Evolutionary conservation across 2,329 filamentous ascomycete genomes (phyloP), one percentile per base, ranked within the genome.

Genomic region (Sporothrix phasma): DNA sequence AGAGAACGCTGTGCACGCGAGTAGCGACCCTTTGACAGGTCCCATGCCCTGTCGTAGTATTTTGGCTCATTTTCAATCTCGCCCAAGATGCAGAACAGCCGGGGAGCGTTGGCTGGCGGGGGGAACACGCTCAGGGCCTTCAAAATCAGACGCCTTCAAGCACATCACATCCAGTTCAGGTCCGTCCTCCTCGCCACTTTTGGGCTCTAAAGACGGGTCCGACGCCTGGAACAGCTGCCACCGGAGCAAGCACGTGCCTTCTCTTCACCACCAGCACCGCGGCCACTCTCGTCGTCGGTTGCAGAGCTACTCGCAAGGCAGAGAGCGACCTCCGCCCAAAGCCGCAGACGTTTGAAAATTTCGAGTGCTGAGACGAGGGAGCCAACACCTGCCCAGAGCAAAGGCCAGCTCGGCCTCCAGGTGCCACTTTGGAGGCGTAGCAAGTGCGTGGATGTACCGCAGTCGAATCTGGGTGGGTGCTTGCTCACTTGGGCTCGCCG

Each of bases 321-420:
- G 1, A 99, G 80, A 0, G 94, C 93, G 4, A 92, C 91, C 76
- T 99, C 94, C 1, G 94, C 90, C 92, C 94, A 97, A 74, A 97
- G 87, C 64, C 92, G 87, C 19, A 99, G 78, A 3, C 94, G 84
- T 76, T 96, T 92, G 76, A 97, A 99, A 66, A 99, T 97, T 66
- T 97, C 94, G 1, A 99, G 82, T 0, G 94, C 94, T 0, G 92
- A 96, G 3, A 90, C 82, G 1, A 99, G 78, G 46, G 92, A 95
- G 10, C 94, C 94, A 2, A 97, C 83, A 56, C 85, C 84, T 0
- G 92, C 89, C 94, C 94, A 99, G n/a, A n/a, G 92, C 86, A 66
- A 90, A 87, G 1, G 94, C 94, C 15, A 99, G 81, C 73, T 99
- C 94, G 0, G 92, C 88, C 73, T 99, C 94, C 0, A 99, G 83